Evolutionary conservation across 805 yeast species (phyloP).

Genomic region (Ogataea saltuana): DNA sequence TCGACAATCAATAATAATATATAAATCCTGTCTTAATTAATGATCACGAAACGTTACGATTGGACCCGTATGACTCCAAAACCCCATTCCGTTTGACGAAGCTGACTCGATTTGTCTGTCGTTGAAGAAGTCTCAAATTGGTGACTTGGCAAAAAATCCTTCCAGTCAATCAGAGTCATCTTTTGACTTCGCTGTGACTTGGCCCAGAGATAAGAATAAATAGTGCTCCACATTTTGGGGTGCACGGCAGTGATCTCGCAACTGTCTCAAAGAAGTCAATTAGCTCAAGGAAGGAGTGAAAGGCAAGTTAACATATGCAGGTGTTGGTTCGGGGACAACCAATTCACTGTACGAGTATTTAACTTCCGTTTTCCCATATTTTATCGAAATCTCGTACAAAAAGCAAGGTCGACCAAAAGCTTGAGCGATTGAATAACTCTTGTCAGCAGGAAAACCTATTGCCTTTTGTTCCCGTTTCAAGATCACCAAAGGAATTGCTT

Average conservation of each 20-base stretch:
- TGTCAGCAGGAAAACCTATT: neutral
- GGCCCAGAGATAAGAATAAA: neutral
- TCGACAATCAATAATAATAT: neutral
- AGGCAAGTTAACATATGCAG: neutral
- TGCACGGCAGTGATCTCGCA: neutral
- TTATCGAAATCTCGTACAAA: too few species aligned
- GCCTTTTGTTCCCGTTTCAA: neutral
- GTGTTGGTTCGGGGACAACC: neutral
- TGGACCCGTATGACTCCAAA: too few species aligned
- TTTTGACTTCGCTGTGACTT: neutral
- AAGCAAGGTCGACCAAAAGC: neutral
- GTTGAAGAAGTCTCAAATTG: neutral
- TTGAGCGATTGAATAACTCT: neutral
- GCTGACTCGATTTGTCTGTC: neutral
- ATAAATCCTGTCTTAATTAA: too few species aligned
- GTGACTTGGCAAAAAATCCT: neutral
- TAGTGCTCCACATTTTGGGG: neutral
- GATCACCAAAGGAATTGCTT: too few species aligned
- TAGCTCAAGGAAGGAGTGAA: neutral
- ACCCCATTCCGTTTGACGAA: too few species aligned
- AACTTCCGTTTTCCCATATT: too few species aligned
- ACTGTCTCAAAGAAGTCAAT: neutral
- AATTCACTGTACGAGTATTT: neutral
- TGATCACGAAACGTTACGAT: too few species aligned
- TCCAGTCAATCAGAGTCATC: neutral